Conservation (phyloP, 164 flowering plant genomes). For the Nymphaea thermarum region DNA sequence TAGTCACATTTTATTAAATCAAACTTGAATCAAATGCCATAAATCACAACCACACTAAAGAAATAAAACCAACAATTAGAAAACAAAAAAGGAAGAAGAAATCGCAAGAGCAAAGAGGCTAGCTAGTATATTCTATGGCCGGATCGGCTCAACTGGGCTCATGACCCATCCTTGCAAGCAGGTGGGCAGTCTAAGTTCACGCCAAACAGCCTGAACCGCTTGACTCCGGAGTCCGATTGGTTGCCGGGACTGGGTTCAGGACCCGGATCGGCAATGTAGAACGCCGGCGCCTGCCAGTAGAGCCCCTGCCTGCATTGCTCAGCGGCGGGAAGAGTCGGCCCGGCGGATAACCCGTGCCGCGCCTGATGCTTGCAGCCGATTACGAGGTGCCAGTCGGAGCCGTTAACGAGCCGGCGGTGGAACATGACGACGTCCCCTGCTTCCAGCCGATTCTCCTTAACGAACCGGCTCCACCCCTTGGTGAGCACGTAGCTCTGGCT, state of each 20-base stretch:
- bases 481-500: conserved; percentile 94
- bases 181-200: conserved; percentile 70
- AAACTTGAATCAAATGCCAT: neutral
- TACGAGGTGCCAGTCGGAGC: conserved; percentile 5
- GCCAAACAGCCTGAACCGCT: conserved; percentile 69
- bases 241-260: conserved; percentile 11
- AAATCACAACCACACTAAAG: neutral
- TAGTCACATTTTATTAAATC: neutral
- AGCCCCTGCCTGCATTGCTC: conserved; percentile 25
- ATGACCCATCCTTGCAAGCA: neutral
- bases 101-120: too few species aligned
- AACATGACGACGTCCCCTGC: conserved; percentile 79
- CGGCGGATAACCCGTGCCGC: conserved; percentile 11
- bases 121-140: too few species aligned
- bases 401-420: conserved; percentile 23
- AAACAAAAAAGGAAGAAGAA: too few species aligned
- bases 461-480: conserved; percentile 91
- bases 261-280: conserved; percentile 16
- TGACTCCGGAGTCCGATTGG: conserved; percentile 20
- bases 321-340: conserved; percentile 19
- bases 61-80: too few species aligned
- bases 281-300: conserved; percentile 6
- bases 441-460: conserved; percentile 76
- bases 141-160: too few species aligned
- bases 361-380: conserved; percentile 5